Evolutionary conservation across 148 eudicot genomes (phyloP).

Genomic region (Cornus controversa): DNA sequence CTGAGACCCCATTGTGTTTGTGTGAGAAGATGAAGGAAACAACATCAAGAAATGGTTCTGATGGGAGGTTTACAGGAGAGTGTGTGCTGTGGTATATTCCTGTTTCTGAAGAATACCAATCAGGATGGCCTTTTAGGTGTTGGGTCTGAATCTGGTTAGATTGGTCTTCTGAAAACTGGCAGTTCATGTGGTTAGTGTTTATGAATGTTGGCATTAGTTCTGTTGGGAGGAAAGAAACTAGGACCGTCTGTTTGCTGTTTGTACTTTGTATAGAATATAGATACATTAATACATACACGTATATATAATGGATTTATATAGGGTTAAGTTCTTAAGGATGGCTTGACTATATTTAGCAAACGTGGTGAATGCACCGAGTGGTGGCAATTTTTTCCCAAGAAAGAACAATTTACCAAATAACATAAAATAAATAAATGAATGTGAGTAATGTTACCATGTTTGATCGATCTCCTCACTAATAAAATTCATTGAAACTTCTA

Average conservation of each 20-base stretch:
- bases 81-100: conserved; percentile 71
- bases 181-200: not conserved
- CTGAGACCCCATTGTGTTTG: conserved; percentile 39
- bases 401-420: no score
- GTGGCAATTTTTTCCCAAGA: no score
- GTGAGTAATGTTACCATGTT: no score
- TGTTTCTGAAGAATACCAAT: conserved; percentile 53
- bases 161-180: not conserved
- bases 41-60: conserved; percentile 63
- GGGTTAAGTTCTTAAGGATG: no score
- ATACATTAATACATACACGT: not conserved
- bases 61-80: conserved; percentile 49
- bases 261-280: not conserved
- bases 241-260: not conserved
- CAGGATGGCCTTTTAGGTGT: conserved; percentile 11
- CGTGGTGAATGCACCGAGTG: no score
- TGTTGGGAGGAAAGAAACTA: not conserved
- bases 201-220: not conserved
- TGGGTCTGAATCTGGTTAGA: not conserved
- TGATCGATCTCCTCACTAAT: no score
- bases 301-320: no score
- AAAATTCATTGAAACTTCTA: no score
- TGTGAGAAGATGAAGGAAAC: conserved; percentile 74
- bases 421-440: no score
- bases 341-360: no score